phyloP scores from a whole-genome alignment of 306 rosid species.

The Cicer cuneatum region DNA sequence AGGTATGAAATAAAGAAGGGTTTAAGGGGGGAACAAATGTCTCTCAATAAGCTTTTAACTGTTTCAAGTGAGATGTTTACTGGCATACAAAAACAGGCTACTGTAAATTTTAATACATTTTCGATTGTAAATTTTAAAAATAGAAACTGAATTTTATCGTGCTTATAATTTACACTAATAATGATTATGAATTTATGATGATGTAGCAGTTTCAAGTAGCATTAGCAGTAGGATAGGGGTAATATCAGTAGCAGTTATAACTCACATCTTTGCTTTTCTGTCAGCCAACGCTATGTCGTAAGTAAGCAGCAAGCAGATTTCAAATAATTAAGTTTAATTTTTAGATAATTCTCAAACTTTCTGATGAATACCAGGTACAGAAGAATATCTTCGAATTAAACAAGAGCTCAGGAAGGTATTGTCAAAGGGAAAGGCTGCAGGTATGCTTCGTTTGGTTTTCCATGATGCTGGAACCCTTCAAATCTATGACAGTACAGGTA shows the following conservation, averaged over 20 bases:
- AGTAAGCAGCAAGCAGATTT: slow-evolving; percentile 32
- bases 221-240: slow-evolving; percentile 67
- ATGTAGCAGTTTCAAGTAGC: slow-evolving; percentile 43
- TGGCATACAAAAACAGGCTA: too few relatives aligned
- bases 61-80: too few relatives aligned
- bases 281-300: slow-evolving; percentile 63
- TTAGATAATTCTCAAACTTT: too few relatives aligned
- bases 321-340: too few relatives aligned
- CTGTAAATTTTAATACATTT: too few relatives aligned
- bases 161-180: neutral
- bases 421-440: slow-evolving; percentile 78
- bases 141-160: too few relatives aligned
- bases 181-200: neutral
- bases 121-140: too few relatives aligned
- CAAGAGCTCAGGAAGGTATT: slow-evolving; percentile 75
- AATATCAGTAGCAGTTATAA: slow-evolving; percentile 49
- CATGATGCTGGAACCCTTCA: slow-evolving; percentile 96
- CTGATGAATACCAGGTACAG: slow-evolving; percentile 53
- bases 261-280: slow-evolving; percentile 43
- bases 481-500: slow-evolving; percentile 67
- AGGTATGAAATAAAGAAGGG: too few relatives aligned
- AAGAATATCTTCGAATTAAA: slow-evolving; percentile 62
- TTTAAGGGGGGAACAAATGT: too few relatives aligned
- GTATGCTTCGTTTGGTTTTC: slow-evolving; percentile 89
- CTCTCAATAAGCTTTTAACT: too few relatives aligned